Evolutionary conservation across 2,329 filamentous ascomycete species (phyloP), one percentile per base, ranked within the genome.

Genomic region (Colletotrichum sp.): DNA sequence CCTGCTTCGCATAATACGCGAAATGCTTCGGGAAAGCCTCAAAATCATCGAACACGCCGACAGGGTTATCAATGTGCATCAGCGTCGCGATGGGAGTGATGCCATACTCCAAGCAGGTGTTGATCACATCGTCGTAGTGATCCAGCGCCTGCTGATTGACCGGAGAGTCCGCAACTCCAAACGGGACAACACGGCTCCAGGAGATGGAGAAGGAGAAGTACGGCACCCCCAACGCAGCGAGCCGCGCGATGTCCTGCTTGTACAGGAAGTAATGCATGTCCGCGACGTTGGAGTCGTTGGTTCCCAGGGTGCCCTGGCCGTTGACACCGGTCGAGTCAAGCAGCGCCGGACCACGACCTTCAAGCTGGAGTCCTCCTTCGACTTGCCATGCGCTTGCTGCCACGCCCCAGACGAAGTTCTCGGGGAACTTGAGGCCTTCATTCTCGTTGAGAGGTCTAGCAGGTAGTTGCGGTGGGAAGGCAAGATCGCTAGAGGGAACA

Each of bases 221-320:
- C 60, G 85, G 85, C 10, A 89, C 85, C 0, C 89, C 89, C 81
- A 91, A 85, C 4, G 87, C 84, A 1, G 89, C 89, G 10, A 91
- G 83, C 0, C 89, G 85, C 73, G 88, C 88, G 59, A 91, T 90
- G 57, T 91, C 88, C 81, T 90, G 89, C 80, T 90, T 90, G 78
- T 90, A 91, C 9, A 89, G 81, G 76, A 89, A 91, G 79, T 90
- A 91, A 71, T 90, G 86, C 81, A 89, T 88, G 57, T 87, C 89
- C 4, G 87, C 86, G 44, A 85, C 82, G 70, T 86, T 71, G 12
- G 69, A 84, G 32, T 81, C 75, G 59, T 85, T 84, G 6, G 76
- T 68, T 3, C 80, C 69, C 5, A 71, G 32, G 7, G 63, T 28
- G 13, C 69, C 62, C 13, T 71, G 65, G 7, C 78, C 78, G 34